These are phyloP conservation scores for Orbilia blumenaviensis DNA, from an alignment of 2,329 filamentous ascomycete species.

Conservation along the genomic window DNA sequence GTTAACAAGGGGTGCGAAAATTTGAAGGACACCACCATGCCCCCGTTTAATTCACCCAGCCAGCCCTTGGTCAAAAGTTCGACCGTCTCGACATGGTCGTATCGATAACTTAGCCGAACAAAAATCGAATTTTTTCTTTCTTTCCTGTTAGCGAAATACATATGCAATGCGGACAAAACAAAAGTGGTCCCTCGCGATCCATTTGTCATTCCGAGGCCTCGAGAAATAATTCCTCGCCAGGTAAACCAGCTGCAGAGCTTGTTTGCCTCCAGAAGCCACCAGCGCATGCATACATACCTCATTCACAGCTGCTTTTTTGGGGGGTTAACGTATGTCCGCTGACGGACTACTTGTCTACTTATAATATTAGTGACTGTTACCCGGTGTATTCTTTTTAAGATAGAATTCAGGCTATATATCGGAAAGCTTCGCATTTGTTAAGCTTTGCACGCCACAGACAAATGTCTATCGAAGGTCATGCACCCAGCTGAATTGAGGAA, in stretches of 20 bases:
- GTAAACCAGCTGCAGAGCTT: background rate
- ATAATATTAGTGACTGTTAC: too few relatives aligned
- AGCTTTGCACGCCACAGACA: slow-evolving; percentile 40
- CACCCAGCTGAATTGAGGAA: slow-evolving; percentile 34
- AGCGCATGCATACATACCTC: background rate
- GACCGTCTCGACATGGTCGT: slow-evolving; percentile 1
- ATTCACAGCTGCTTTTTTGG: too few relatives aligned
- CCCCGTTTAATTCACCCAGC: slow-evolving; percentile 7
- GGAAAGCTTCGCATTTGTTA: slow-evolving; percentile 43
- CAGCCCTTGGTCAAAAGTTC: slow-evolving; percentile 10
- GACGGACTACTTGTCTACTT: background rate
- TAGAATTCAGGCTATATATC: slow-evolving; percentile 49
- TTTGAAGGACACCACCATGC: slow-evolving; percentile 18
- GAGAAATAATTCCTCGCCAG: too few relatives aligned
- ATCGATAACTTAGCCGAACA: slow-evolving; percentile 44
- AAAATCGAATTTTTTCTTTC: too few relatives aligned
- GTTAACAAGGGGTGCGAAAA: slow-evolving; percentile 43
- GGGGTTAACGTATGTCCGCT: background rate
- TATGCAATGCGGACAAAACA: background rate
- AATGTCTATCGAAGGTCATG: slow-evolving; percentile 22
- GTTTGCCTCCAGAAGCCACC: slow-evolving; percentile 2
- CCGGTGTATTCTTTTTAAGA: background rate
- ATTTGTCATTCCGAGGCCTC: background rate
- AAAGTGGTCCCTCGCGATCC: slow-evolving; percentile 11
- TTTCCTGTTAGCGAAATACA: too few relatives aligned